Conservation (phyloP, 345 rosid species). For the Gossypium stocksii region DNA sequence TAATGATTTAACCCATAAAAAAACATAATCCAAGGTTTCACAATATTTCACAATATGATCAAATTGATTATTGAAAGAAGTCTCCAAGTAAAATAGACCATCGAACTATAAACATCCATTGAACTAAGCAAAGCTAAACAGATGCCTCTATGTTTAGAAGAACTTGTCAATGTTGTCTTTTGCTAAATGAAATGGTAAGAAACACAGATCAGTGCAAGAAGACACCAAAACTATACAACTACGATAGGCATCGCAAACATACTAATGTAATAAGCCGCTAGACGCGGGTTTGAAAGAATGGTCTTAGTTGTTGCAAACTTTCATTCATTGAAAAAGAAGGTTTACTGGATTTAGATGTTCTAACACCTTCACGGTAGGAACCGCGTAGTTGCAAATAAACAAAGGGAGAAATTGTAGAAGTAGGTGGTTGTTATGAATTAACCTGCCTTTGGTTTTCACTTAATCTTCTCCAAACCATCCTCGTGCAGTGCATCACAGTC, state of each 20-base stretch:
- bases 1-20: not conserved
- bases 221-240: not conserved
- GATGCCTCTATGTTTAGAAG: not conserved
- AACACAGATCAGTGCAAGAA: not conserved
- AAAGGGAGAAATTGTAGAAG: not conserved
- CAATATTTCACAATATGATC: not conserved
- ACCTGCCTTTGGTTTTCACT: constrained; percentile 43
- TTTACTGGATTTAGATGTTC: not conserved
- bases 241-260: not conserved
- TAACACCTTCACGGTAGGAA: not conserved
- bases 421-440: constrained; percentile 16
- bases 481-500: constrained; percentile 68
- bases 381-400: not conserved
- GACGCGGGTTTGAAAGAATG: not conserved
- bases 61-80: not conserved
- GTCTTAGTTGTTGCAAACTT: not conserved
- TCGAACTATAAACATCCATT: not conserved
- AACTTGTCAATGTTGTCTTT: too few species aligned
- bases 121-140: not conserved
- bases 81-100: not conserved
- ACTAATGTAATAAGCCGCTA: not conserved
- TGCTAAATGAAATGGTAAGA: not conserved
- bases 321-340: not conserved
- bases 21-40: not conserved
- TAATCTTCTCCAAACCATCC: constrained; percentile 75